Percentiles rank a stretch among this genome's conserved stretches.
These are phyloP conservation scores for Cadophora gregata DNA, from an alignment of 2,329 filamentous ascomycete genomes.

Conservation along the genomic window DNA sequence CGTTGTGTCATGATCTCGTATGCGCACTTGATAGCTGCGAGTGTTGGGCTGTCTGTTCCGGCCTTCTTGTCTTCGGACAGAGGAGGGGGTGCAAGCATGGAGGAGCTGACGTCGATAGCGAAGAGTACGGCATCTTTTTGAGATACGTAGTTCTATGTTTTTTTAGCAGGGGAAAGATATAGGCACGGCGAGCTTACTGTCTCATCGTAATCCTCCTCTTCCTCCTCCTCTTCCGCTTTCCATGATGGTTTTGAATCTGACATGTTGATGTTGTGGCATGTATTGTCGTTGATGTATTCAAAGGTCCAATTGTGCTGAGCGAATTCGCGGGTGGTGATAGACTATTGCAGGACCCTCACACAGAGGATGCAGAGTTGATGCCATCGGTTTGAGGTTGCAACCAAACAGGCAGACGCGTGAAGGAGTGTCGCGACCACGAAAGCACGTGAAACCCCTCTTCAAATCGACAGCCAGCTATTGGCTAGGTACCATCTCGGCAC, in stretches of 20 bases:
- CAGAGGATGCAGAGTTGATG: not conserved
- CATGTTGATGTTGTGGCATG: not conserved
- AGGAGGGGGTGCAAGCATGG: slow-evolving; percentile 78
- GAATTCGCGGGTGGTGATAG: not conserved
- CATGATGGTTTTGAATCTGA: slow-evolving; percentile 26
- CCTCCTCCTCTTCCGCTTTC: slow-evolving; percentile 65
- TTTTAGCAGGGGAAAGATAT: slow-evolving; percentile 7
- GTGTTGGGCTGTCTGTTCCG: slow-evolving; percentile 76
- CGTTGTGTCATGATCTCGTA: slow-evolving; percentile 97
- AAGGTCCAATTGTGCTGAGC: not conserved
- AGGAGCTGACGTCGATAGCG: slow-evolving; percentile 87
- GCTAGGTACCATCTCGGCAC: not conserved
- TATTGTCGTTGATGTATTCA: not conserved
- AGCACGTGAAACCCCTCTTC: slow-evolving; percentile 22
- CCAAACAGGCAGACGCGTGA: slow-evolving; percentile 31
- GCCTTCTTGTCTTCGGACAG: slow-evolving; percentile 73
- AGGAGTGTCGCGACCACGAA: slow-evolving; percentile 1
- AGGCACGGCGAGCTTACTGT: slow-evolving; percentile 49
- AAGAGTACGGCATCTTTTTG: slow-evolving; percentile 99
- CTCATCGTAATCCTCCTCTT: slow-evolving; percentile 72
- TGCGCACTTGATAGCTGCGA: slow-evolving; percentile 90
- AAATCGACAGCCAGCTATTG: slow-evolving; percentile 20
- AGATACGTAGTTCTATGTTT: slow-evolving; percentile 77
- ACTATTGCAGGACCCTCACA: not conserved
- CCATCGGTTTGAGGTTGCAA: not conserved